These are phyloP conservation scores for Fusarium sp. DNA, from an alignment of 2,329 filamentous ascomycete genomes.

Conservation along the genomic window DNA sequence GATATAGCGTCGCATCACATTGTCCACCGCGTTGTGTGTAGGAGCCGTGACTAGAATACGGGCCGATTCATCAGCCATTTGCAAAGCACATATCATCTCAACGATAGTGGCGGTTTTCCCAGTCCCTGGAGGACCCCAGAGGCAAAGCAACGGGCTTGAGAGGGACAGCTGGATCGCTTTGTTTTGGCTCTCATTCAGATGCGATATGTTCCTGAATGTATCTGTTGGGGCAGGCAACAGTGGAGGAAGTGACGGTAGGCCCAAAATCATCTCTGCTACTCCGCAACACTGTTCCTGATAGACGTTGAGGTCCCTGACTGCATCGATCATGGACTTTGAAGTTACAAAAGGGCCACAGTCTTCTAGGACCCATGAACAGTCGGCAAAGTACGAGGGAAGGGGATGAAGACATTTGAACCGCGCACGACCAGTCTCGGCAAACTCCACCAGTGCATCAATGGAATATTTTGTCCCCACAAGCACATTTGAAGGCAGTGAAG, in stretches of 20 bases:
- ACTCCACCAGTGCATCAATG: slow-evolving; percentile 54
- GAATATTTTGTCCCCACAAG: slow-evolving; percentile 45
- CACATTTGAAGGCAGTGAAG: slow-evolving; percentile 3
- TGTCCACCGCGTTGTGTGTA: slow-evolving; percentile 60
- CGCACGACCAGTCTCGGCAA: slow-evolving; percentile 44
- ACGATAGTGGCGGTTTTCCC: slow-evolving; percentile 59
- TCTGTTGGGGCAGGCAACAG: rapidly evolving
- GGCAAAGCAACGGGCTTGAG: slow-evolving; percentile 50
- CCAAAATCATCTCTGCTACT: slow-evolving; percentile 41
- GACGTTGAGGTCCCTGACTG: slow-evolving; percentile 49
- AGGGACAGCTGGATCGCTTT: slow-evolving; percentile 41
- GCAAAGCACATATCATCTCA: slow-evolving; percentile 52
- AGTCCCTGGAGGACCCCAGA: slow-evolving; percentile 60
- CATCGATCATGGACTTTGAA: slow-evolving; percentile 54
- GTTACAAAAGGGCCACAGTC: slow-evolving; percentile 58
- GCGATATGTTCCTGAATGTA: not conserved
- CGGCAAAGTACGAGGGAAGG: slow-evolving; percentile 51
- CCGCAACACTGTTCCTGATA: slow-evolving; percentile 49
- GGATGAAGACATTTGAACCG: slow-evolving; percentile 55
- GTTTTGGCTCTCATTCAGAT: slow-evolving; percentile 36
- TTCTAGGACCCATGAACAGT: slow-evolving; percentile 54
- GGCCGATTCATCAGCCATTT: slow-evolving; percentile 38
- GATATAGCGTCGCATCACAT: slow-evolving; percentile 54
- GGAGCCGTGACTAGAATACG: slow-evolving; percentile 56
- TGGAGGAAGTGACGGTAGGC: not conserved